Conservation (phyloP, 2,329 filamentous ascomycete species). For the Aspergillus sergii region DNA sequence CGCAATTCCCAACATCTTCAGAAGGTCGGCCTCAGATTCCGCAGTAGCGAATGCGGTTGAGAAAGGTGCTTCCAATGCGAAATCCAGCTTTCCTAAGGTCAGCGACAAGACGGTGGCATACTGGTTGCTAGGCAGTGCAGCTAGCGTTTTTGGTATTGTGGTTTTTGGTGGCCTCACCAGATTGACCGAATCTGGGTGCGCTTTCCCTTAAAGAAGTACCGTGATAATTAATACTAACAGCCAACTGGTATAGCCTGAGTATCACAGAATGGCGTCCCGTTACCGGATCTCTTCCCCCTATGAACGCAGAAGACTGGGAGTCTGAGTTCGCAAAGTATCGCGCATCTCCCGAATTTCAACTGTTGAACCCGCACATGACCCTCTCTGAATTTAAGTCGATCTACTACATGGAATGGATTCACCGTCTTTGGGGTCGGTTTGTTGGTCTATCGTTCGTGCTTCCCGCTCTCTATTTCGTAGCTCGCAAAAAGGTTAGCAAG, state of each 20-base stretch:
- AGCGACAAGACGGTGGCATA: constrained; percentile 80
- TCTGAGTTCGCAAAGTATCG: constrained; percentile 92
- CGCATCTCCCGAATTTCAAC: constrained; percentile 86
- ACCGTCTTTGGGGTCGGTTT: constrained; percentile 89
- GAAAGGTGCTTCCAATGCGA: constrained; percentile 29
- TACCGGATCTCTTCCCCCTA: constrained; percentile 84
- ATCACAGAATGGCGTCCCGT: constrained; percentile 99
- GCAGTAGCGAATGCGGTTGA: constrained; percentile 23
- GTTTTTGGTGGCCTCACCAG: constrained; percentile 92
- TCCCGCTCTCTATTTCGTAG: constrained; percentile 86
- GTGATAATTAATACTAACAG: constrained; percentile 3
- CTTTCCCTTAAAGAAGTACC: background rate
- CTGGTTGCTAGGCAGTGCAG: constrained; percentile 90
- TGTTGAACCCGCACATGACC: constrained; percentile 90
- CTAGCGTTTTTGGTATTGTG: constrained; percentile 94
- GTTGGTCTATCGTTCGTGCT: constrained; percentile 88
- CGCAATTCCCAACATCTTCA: constrained; percentile 31
- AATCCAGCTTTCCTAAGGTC: constrained; percentile 58
- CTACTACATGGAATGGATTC: constrained; percentile 99
- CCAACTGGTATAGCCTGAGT: constrained; percentile 66
- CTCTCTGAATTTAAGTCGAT: constrained; percentile 96
- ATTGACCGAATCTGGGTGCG: constrained; percentile 89
- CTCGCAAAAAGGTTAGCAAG: constrained; percentile 73
- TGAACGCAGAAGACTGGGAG: constrained; percentile 80
- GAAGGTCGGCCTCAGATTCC: constrained; percentile 24